Base-by-base conservation (phyloP, 495 filamentous ascomycete genomes). In the Venustampulla echinocandica region DNA sequence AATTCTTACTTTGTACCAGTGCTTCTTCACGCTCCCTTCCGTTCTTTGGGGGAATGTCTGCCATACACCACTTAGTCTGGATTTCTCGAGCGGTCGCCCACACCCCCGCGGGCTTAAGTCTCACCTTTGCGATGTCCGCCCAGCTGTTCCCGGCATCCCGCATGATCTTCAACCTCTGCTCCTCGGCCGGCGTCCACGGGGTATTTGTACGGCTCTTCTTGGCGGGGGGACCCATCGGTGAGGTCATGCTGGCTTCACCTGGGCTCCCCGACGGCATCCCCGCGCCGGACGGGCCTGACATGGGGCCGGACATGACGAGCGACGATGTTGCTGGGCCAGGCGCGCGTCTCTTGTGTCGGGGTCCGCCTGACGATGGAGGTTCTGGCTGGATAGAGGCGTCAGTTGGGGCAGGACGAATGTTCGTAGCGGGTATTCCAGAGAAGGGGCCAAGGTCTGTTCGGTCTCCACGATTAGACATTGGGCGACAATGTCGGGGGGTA, bases 21-120 rank as follows among this genome's bases (percentile, higher is more conserved):
- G 92, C 69, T 98, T 98, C 74, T 98, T 98, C 10, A 98, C 92
- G 58, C 88, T 95, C 14, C 92, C 92, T 64, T 98, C 92, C 18
- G 92, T 98, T 53, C 92, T 74, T 14, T 76, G 79, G 13, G 92
- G 92, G 64, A 98, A 98, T 9, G 84, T 89, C 87, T 93, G 59
- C 32, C 4, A 52, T 14, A 30, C n/a, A 24, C 15, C 23, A 38
- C 30, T 57, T 44, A 42, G 52, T 54, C 13, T 52, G 19, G 38
- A 17, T 9, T 22, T 44, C 34, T 41, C 4, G 18, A 48, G 54
- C 28, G 24, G 40, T 7, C 14, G n/a, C 39, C 23, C 46, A 27
- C 33, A 28, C 18, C 25, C 17, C 18, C 28, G 2, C 19, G 42
- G 10, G 28, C 11, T 14, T 19, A 9, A 2, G 9, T 50, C 61